Conservation (phyloP, 2,329 filamentous ascomycete genomes). For the Bertia moriformis region DNA sequence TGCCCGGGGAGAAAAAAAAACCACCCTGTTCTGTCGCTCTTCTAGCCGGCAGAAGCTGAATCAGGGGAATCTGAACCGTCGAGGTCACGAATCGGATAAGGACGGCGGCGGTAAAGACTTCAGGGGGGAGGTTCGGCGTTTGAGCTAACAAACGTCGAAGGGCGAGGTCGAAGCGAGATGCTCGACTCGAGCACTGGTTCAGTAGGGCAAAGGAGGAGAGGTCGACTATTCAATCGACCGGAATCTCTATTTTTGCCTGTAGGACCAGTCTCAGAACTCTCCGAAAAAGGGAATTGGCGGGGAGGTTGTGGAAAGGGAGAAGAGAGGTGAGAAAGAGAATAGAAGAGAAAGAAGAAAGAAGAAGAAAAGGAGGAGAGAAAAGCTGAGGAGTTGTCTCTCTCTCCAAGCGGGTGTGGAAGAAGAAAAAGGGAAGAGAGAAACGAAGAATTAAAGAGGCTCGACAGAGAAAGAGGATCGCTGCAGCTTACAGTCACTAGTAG, state of each 20-base stretch:
- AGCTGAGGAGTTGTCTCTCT: neutral
- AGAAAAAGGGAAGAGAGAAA: neutral
- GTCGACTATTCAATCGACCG: neutral
- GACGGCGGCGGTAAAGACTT: neutral
- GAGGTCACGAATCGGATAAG: neutral
- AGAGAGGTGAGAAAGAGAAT: neutral
- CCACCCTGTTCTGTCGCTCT: neutral
- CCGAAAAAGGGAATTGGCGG: neutral
- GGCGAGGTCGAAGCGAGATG: neutral
- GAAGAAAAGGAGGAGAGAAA: neutral
- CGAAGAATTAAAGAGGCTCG: neutral
- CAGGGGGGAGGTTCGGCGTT: neutral
- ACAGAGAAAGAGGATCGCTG: neutral
- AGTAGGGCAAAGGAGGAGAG: neutral
- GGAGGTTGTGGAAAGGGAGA: neutral
- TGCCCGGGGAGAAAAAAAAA: neutral
- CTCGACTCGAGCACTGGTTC: neutral
- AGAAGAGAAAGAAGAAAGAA: neutral
- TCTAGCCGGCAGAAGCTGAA: constrained; percentile 1
- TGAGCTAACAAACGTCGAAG: constrained; percentile 1
- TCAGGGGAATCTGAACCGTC: constrained; percentile 1
- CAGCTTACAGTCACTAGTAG: too few species aligned
- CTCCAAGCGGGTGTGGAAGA: constrained; percentile 1
- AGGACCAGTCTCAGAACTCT: neutral
- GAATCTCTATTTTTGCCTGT: neutral